Base-by-base conservation (phyloP, 495 filamentous ascomycete genomes). In the Tuber melanosporum region DNA sequence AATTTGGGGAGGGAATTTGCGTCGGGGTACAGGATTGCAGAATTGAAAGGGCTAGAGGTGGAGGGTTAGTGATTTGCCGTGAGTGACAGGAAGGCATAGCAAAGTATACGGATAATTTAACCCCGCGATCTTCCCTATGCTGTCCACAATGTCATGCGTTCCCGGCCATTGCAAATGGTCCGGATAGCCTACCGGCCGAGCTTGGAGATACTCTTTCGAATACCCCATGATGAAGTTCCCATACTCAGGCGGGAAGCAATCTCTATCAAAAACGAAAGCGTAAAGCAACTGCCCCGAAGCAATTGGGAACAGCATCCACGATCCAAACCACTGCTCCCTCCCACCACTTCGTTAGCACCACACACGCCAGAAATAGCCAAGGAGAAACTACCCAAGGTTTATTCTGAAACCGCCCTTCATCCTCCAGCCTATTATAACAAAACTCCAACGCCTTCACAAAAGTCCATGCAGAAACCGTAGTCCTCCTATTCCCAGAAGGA, bases 241-340 rank as follows among this genome's bases (percentile, higher is more conserved):
- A 83, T 93, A 92, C 79, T 88, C 88, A 57, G 79, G 86, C 0
- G 95, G 94, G 77, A 94, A 93, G 83, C 91, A 93, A 81, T 97
- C 94, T 72, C 92, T 88, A 83, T 98, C 94, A 86, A 98, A 98
- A 44, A 98, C 89, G 84, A 94, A 92, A 3, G 95, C 91, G 84
- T 98, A 93, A 73, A 98, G 86, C 73, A 99, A 87, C 85, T 98
- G 95, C 46, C 94, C 95, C 82, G 90, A 93, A 19, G 94, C 91
- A n/a, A 96, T 82, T 0, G 95, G 95, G 88, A 97, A 94, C 81
- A 98, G 85, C 88, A 98, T 86, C 95, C 95, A 98, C 83, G 93
- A 97, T 39, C 95, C 95, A 87, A 94, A 95, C 95, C 95, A 99
- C 89, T 88, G 88, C 10, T 32, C 32, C 83, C 74, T 43, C 42